A percentile compares a stretch with the other conserved stretches of the same genome.
These are phyloP conservation scores for Silene noctiflora DNA, from an alignment of 179 eudicot species.

Conservation along the genomic window DNA sequence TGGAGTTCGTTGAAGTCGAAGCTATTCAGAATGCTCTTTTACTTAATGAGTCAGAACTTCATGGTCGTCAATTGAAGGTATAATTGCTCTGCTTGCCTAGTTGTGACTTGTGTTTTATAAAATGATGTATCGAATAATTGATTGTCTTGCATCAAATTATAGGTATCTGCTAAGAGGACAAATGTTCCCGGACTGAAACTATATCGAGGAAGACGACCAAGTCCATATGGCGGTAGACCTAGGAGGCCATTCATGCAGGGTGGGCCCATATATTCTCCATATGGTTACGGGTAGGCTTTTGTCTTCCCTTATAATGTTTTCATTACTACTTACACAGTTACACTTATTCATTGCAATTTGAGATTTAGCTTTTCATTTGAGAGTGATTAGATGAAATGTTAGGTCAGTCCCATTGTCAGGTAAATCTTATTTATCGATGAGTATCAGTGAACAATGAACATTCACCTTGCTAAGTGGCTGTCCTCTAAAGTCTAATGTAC, in stretches of 20 bases:
- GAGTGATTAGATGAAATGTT: not conserved
- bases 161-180: constrained; percentile 81
- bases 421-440: not conserved
- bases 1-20: constrained; percentile 66
- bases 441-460: not conserved
- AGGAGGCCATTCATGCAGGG: constrained; percentile 59
- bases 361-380: not conserved
- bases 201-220: constrained; percentile 59
- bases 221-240: constrained; percentile 57
- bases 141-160: constrained; percentile 7
- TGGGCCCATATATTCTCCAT: constrained; percentile 43
- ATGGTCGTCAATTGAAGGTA: constrained; percentile 77
- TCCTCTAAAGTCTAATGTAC: no score
- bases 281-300: constrained; percentile 57
- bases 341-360: not conserved
- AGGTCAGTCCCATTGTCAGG: not conserved
- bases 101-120: not conserved
- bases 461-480: not conserved
- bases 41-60: constrained; percentile 64
- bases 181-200: constrained; percentile 94
- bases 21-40: constrained; percentile 63
- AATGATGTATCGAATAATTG: not conserved
- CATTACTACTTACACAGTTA: not conserved
- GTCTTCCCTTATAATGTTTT: not conserved
- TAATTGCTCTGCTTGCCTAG: not conserved